phyloP scores from a whole-genome alignment of 2,329 filamentous ascomycete species.

The Metarhizium rileyi region DNA sequence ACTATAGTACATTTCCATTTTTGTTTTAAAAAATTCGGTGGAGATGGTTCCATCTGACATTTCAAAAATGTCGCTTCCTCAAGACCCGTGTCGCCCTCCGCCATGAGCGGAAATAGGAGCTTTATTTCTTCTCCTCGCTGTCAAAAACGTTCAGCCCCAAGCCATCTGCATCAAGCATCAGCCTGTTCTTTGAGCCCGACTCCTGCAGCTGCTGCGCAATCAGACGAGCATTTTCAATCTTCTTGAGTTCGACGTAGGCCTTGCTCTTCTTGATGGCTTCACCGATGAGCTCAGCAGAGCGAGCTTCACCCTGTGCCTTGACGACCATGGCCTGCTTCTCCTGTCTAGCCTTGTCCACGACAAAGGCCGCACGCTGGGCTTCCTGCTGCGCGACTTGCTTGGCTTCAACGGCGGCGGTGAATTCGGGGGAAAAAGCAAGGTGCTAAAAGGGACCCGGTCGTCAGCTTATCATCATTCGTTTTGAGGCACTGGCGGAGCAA shows the following conservation, averaged over 20 bases:
- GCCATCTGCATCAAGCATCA: conserved; percentile 86
- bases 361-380: conserved; percentile 90
- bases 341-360: conserved; percentile 97
- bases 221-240: conserved; percentile 89
- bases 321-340: conserved; percentile 99
- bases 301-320: conserved; percentile 96
- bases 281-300: conserved; percentile 94
- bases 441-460: conserved; percentile 33
- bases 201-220: conserved; percentile 88
- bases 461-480: not conserved
- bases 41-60: conserved; percentile 1
- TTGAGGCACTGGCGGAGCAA: not conserved
- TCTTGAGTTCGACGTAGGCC: conserved; percentile 91
- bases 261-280: conserved; percentile 99
- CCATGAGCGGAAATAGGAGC: not conserved
- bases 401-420: conserved; percentile 63
- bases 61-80: too few species aligned
- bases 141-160: conserved; percentile 81
- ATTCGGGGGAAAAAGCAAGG: conserved; percentile 63
- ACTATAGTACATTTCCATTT: conserved; percentile 6
- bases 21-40: conserved; percentile 2
- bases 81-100: too few species aligned
- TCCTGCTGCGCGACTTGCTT: conserved; percentile 80
- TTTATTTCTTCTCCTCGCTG: conserved; percentile 34
- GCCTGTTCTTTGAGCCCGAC: conserved; percentile 77